Base-by-base conservation (phyloP, 768 basidiomycete genomes). In the Rhodotorula kratochvilovae region DNA sequence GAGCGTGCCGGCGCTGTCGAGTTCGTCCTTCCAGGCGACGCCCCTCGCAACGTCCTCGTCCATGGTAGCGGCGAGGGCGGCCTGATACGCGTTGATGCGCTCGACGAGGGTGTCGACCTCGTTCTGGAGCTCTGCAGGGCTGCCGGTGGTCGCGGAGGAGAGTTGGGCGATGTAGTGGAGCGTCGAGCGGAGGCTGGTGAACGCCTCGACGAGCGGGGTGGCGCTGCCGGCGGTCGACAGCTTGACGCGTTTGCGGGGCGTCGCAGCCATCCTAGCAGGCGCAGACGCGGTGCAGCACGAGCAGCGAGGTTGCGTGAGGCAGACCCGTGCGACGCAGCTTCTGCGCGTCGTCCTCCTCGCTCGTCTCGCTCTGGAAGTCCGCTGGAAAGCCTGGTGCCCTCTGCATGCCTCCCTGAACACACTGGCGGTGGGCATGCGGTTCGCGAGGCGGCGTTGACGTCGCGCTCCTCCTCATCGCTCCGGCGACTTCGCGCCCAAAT, bases 1-100 rank as follows among this genome's bases (percentile, higher is more conserved):
- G 11, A 27, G 16, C 25, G 61, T 56, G 17, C 67, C 67, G 5
- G 21, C 46, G 5, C 13, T 6, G 42, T 68, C 67, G 27, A 68
- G 46, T n/a, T 68, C 61, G 36, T 68, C 67, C 25, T 57, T 27
- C 55, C 54, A 63, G 1, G 25, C 31, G 27, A 2, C 31, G 42
- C 1, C 21, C 27, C 25, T 25, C 15, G 57, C 64, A 23, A 31
- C 31, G 12, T 45, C 19, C 33, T 6, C 13, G 36, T 3, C 39
- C 10, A 16, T 15, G 1, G 36, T 25, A 4, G 23, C 23, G 12
- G 36, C 36, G 39, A 23, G 31, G 8, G 57, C 57, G 12, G 35
- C 19, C 35, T 57, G 35, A 25, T 23, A 35, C 35, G 56, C 23
- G 36, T 7, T 7, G 25, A 58, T 21, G 27, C 57, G 57, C 1